Base-by-base conservation (phyloP, 345 rosid species). In the Brassica cretica region DNA sequence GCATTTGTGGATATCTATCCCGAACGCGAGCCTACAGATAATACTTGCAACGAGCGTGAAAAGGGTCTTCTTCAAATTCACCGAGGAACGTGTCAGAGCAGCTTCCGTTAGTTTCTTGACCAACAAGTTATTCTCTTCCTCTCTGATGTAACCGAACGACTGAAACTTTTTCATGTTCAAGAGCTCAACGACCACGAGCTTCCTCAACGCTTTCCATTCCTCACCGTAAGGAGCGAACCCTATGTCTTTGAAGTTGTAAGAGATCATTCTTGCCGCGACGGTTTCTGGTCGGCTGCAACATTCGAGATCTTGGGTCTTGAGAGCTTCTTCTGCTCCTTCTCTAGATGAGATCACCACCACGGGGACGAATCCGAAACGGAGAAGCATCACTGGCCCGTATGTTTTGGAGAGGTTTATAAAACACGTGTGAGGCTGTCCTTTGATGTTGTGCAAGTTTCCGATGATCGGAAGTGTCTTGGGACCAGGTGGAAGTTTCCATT, bases 321-420 rank as follows among this genome's bases (percentile, higher is more conserved):
- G 76, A 33, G 80, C 82, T 39, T 81, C 70, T 15, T 70, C 78
- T 6, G 90, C 91, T 0, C 84, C 85, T 46, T 80, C 84, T 9
- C 78, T 77, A 0, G 89, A 86, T 5, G 88, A 82, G 70, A 88
- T 79, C 14, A 89, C 73, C 1, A 85, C 73, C 5, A 86, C 64
- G 2, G 87, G 88, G 1, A 81, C 76, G 6, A 21, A 71, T 5
- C 93, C 91, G 0, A 83, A 80, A 11, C 59, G 83, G 41, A 89
- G 67, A 39, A 68, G 80, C 86, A 90, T 69, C 72, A 87, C 84
- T 0, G 84, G 86, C 6, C 91, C 92, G 10, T 84, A 78, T 41
- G 79, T 76, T 44, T 59, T 56, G 64, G 92, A 78, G 39, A 88
- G 82, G 1, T 77, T 44, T 35, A 51, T 27, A 0, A 84, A 76